phyloP scores from a whole-genome alignment of 495 filamentous ascomycete species.

The Talaromyces borbonicus region DNA sequence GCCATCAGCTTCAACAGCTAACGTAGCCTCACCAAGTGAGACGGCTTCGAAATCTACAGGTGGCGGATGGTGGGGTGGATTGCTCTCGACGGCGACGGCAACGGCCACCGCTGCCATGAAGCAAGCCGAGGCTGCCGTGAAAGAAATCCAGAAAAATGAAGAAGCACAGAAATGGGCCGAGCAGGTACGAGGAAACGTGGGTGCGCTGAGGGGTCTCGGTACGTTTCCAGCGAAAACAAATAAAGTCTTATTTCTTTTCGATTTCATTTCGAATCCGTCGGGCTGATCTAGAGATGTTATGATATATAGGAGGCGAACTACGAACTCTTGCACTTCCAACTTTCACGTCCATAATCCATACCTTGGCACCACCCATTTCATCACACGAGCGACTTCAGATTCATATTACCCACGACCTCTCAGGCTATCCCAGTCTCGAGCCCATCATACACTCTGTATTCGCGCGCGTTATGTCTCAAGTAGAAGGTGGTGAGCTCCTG shows the following conservation, averaged over 20 bases:
- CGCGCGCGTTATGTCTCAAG: slow-evolving; percentile 94
- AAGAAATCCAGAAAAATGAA: slow-evolving; percentile 92
- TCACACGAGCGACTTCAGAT: slow-evolving; percentile 97
- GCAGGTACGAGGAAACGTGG: slow-evolving; percentile 87
- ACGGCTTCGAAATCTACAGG: slow-evolving; percentile 39
- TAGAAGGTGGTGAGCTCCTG: slow-evolving; percentile 94
- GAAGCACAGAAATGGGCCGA: slow-evolving; percentile 94
- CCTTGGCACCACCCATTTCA: slow-evolving; percentile 90
- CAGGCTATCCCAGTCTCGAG: slow-evolving; percentile 89
- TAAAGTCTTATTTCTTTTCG: slow-evolving; percentile 1
- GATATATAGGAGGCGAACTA: slow-evolving; percentile 68
- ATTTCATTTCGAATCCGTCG: slow-evolving; percentile 1
- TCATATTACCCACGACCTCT: slow-evolving; percentile 91
- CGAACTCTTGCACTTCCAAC: slow-evolving; percentile 84
- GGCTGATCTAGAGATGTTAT: no score
- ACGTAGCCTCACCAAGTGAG: slow-evolving; percentile 21
- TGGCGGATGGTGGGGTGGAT: slow-evolving; percentile 86
- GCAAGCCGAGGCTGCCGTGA: slow-evolving; percentile 85
- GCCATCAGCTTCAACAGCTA: slow-evolving; percentile 19
- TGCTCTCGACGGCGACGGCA: slow-evolving; percentile 58
- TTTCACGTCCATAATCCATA: slow-evolving; percentile 88
- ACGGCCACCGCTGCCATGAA: slow-evolving; percentile 72
- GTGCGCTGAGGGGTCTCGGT: slow-evolving; percentile 73
- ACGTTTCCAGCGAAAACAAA: no score
- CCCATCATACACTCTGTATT: slow-evolving; percentile 89